These are phyloP conservation scores for Alternaria incomplexa DNA, from an alignment of 2,329 filamentous ascomycete species.

Conservation along the genomic window DNA sequence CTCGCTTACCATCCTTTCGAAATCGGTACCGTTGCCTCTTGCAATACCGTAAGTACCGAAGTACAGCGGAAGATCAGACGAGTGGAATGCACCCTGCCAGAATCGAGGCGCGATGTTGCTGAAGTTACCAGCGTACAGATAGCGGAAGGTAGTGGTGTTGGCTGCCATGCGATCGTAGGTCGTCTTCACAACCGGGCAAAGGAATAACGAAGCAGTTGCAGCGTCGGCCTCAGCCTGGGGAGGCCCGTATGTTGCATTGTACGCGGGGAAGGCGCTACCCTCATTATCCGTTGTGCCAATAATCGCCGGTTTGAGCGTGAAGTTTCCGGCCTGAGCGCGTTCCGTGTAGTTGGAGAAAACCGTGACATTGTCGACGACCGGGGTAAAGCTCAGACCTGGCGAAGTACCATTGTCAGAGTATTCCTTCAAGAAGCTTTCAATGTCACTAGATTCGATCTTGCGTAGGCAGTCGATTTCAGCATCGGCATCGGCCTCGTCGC, in stretches of 20 bases:
- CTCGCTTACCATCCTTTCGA: slow-evolving; percentile 40
- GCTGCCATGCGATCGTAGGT: slow-evolving; percentile 31
- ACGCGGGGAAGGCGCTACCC: slow-evolving; percentile 42
- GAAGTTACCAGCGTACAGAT: slow-evolving; percentile 47
- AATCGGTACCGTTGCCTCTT: slow-evolving; percentile 30
- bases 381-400: slow-evolving; percentile 35
- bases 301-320: slow-evolving; percentile 44
- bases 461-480: slow-evolving; percentile 49
- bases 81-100: slow-evolving; percentile 48
- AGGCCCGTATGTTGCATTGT: slow-evolving; percentile 38
- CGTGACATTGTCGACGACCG: slow-evolving; percentile 38
- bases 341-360: slow-evolving; percentile 47
- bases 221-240: slow-evolving; percentile 21
- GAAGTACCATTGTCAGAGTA: slow-evolving; percentile 33
- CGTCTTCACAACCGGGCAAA: slow-evolving; percentile 40
- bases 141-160: slow-evolving; percentile 44
- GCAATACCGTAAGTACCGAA: slow-evolving; percentile 45
- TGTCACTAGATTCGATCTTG: slow-evolving; percentile 32
- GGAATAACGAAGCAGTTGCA: slow-evolving; percentile 32
- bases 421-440: slow-evolving; percentile 42
- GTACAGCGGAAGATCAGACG: slow-evolving; percentile 42
- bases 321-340: slow-evolving; percentile 34
- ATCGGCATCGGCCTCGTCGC: slow-evolving; percentile 24
- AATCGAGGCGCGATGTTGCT: slow-evolving; percentile 41
- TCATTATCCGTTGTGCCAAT: slow-evolving; percentile 45